A percentile compares a stretch with the other conserved stretches of the same genome.
Conservation (phyloP, 768 basidiomycete genomes). For the Coprinellus micaceus region DNA sequence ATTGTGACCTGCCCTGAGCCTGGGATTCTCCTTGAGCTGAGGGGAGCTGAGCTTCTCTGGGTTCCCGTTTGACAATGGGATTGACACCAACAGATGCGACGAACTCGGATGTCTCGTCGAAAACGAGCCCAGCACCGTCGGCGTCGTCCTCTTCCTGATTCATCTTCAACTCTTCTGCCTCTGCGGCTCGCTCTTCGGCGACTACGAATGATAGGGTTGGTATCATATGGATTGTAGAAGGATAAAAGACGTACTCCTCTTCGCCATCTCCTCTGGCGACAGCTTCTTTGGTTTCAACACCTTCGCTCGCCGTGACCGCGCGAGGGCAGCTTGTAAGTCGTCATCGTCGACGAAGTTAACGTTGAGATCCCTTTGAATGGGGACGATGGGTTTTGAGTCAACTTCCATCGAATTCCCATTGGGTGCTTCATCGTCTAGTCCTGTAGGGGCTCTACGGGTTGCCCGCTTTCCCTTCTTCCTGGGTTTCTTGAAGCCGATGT, state of each 20-base stretch:
- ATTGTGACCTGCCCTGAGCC: slow-evolving; percentile 29
- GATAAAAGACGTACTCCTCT: slow-evolving; percentile 51
- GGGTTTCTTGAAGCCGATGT: slow-evolving; percentile 91
- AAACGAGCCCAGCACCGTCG: slow-evolving; percentile 63
- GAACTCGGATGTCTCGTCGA: slow-evolving; percentile 97
- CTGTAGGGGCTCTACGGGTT: slow-evolving; percentile 60
- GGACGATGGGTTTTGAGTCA: slow-evolving; percentile 65
- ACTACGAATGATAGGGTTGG: slow-evolving; percentile 40
- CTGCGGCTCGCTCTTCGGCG: slow-evolving; percentile 54
- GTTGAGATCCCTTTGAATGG: slow-evolving; percentile 70
- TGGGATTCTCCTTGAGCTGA: neutral
- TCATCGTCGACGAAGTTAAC: slow-evolving; percentile 97
- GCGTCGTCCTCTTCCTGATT: slow-evolving; percentile 34
- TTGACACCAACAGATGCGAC: slow-evolving; percentile 79
- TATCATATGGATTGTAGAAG: neutral
- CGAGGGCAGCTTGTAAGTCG: slow-evolving; percentile 90
- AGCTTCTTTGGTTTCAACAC: slow-evolving; percentile 72
- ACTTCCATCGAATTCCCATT: slow-evolving; percentile 70
- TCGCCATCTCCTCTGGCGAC: slow-evolving; percentile 79
- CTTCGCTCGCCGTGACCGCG: slow-evolving; percentile 80
- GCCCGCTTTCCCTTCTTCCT: slow-evolving; percentile 96
- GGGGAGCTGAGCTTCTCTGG: slow-evolving; percentile 27
- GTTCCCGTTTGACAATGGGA: slow-evolving; percentile 48
- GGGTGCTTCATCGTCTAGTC: slow-evolving; percentile 34
- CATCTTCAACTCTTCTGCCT: slow-evolving; percentile 39